Percentiles rank a stretch among this genome's conserved stretches.
Evolutionary conservation across 352 stramenopile genomes (phyloP).

Genomic region (Aphanomyces stellatus): DNA sequence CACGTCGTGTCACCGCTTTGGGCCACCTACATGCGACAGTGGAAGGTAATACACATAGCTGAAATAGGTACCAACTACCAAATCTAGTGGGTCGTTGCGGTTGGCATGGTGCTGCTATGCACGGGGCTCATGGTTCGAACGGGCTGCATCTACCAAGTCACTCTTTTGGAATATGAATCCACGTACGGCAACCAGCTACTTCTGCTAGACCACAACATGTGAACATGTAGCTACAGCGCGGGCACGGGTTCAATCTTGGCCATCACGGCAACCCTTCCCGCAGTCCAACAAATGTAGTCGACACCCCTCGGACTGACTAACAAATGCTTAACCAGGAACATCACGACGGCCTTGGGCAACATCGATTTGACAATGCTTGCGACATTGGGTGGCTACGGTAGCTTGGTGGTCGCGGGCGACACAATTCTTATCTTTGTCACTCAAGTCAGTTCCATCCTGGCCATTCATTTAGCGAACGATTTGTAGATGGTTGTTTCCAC

Average conservation of each 20-base stretch:
- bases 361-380: too few relatives aligned
- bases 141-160: conserved; percentile 12
- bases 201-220: not conserved
- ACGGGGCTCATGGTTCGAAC: conserved; percentile 10
- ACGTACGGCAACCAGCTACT: not conserved
- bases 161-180: not conserved
- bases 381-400: too few relatives aligned
- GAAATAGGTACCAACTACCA: too few relatives aligned
- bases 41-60: not conserved
- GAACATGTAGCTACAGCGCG: not conserved
- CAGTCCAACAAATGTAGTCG: too few relatives aligned
- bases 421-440: conserved; percentile 8
- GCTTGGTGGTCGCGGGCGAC: not conserved
- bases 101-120: not conserved
- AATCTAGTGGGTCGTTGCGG: not conserved
- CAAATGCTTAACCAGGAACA: too few relatives aligned
- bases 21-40: not conserved
- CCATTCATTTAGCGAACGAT: too few relatives aligned
- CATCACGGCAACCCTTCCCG: too few relatives aligned
- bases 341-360: not conserved
- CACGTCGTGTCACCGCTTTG: not conserved
- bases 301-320: too few relatives aligned
- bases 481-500: not conserved
- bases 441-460: too few relatives aligned
- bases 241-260: too few relatives aligned